Evolutionary conservation across 192 early-diverging fungal species (phyloP).

Genomic region (Neocallimastix lanati): DNA sequence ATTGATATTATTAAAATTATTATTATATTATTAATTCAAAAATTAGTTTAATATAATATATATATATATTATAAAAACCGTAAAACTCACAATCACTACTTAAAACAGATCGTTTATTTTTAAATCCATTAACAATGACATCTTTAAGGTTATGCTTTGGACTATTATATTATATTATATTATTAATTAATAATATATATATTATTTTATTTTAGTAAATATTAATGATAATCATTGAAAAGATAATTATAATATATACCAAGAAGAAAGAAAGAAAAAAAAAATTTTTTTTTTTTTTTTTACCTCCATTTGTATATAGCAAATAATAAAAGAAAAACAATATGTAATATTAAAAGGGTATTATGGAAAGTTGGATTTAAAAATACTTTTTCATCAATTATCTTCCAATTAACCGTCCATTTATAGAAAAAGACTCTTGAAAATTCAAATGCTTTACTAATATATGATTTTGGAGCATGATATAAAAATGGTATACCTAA

Average conservation of each 20-base stretch:
- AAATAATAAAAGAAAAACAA: slow-evolving; percentile 34
- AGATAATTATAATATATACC: too few relatives aligned
- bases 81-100: background rate
- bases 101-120: background rate
- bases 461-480: slow-evolving; percentile 36
- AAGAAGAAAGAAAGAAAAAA: background rate
- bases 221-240: too few relatives aligned
- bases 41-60: background rate
- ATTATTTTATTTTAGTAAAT: too few relatives aligned
- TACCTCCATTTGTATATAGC: slow-evolving; percentile 12
- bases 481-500: slow-evolving; percentile 45
- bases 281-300: too few relatives aligned
- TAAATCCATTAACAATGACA: background rate
- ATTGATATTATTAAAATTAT: too few relatives aligned
- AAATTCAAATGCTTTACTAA: slow-evolving; percentile 73
- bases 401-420: slow-evolving; percentile 95
- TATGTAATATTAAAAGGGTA: slow-evolving; percentile 37
- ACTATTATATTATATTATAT: too few relatives aligned
- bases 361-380: slow-evolving; percentile 31
- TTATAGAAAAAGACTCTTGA: slow-evolving; percentile 63
- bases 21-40: background rate
- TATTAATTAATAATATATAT: too few relatives aligned
- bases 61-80: background rate
- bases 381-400: slow-evolving; percentile 55
- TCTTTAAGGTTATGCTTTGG: background rate